phyloP scores from a whole-genome alignment of 768 basidiomycete species.

The Boletus coccyginus region DNA sequence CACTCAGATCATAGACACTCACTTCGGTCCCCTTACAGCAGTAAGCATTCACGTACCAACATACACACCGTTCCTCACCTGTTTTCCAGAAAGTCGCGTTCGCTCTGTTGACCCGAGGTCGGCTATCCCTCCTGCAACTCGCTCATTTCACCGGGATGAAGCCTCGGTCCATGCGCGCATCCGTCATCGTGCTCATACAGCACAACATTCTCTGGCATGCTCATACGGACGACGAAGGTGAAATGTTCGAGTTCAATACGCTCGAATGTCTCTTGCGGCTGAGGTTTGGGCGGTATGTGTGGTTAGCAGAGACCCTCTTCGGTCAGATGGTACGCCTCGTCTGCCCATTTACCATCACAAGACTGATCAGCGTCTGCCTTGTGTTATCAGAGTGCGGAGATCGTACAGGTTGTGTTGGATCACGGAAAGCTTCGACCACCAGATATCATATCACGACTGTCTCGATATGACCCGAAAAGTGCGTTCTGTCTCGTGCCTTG shows the following conservation, averaged over 20 bases:
- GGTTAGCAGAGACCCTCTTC: constrained; percentile 66
- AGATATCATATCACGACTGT: constrained; percentile 59
- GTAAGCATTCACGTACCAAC: constrained; percentile 39
- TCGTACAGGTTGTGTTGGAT: constrained; percentile 74
- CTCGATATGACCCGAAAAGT: constrained; percentile 60
- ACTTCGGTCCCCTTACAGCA: constrained; percentile 64
- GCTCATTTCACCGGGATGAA: constrained; percentile 67
- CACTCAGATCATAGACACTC: constrained; percentile 57
- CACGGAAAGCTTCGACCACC: constrained; percentile 82
- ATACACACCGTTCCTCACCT: background rate
- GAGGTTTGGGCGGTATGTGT: constrained; percentile 81
- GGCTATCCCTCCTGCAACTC: constrained; percentile 68
- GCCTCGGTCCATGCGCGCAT: constrained; percentile 63
- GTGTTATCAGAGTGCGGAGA: constrained; percentile 58
- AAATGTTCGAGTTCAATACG: constrained; percentile 77
- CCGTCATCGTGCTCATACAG: constrained; percentile 78
- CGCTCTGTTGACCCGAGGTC: constrained; percentile 75
- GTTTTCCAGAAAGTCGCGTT: constrained; percentile 63
- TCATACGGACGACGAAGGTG: constrained; percentile 64
- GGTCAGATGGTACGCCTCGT: constrained; percentile 59
- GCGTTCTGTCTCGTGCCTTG: constrained; percentile 18
- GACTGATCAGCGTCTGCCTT: background rate
- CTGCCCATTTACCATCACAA: background rate
- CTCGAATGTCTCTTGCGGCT: constrained; percentile 80
- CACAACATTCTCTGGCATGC: constrained; percentile 92